These are phyloP conservation scores for Nematodospora anomalae DNA, from an alignment of 1,139 yeast species.

Conservation along the genomic window DNA sequence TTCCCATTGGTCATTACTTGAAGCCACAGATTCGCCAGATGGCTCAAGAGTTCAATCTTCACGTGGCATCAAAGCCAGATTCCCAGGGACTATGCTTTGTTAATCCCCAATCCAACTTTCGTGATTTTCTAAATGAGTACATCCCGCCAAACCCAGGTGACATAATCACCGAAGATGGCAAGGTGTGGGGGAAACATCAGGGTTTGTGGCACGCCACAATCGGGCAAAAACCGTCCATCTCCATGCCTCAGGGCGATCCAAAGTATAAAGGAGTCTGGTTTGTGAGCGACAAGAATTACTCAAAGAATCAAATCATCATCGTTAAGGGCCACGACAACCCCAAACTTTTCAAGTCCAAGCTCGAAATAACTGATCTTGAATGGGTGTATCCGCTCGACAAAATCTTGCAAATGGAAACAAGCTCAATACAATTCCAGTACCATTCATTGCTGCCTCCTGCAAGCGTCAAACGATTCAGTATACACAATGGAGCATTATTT, in stretches of 20 bases:
- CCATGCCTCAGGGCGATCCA: slow-evolving; percentile 88
- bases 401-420: slow-evolving; percentile 12
- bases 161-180: slow-evolving; percentile 70
- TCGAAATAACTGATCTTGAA: slow-evolving; percentile 48
- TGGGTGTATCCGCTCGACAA: slow-evolving; percentile 41
- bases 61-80: slow-evolving; percentile 74
- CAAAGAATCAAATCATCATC: slow-evolving; percentile 71
- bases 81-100: slow-evolving; percentile 96
- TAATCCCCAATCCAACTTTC: slow-evolving; percentile 63
- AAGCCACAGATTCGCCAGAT: slow-evolving; percentile 73
- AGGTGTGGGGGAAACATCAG: slow-evolving; percentile 73
- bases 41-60: slow-evolving; percentile 56
- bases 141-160: slow-evolving; percentile 73
- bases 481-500: slow-evolving; percentile 25
- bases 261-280: slow-evolving; percentile 79
- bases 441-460: slow-evolving; percentile 67
- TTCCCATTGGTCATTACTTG: slow-evolving; percentile 78
- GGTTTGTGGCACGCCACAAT: slow-evolving; percentile 95
- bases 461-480: slow-evolving; percentile 20
- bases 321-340: slow-evolving; percentile 72
- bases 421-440: slow-evolving; percentile 51
- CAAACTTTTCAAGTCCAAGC: slow-evolving; percentile 47
- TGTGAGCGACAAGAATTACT: slow-evolving; percentile 66
- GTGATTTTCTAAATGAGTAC: slow-evolving; percentile 74
- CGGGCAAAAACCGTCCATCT: slow-evolving; percentile 78